phyloP scores from a whole-genome alignment of 2,329 filamentous ascomycete genomes.

The Colletotrichum brevisporum region DNA sequence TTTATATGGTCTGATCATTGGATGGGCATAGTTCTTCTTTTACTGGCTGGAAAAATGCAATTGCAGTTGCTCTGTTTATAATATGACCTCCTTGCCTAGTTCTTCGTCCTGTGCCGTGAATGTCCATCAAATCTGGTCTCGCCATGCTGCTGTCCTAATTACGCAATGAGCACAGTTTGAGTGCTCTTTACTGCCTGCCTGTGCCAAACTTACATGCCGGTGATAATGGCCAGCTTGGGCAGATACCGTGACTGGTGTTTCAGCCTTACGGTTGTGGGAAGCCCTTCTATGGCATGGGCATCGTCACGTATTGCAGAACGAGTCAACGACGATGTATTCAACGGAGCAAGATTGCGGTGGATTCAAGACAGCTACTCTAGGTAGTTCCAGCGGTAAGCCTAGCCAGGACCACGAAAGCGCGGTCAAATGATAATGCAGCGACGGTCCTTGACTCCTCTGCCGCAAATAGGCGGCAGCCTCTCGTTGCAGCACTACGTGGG shows the following conservation, averaged over 20 bases:
- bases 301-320: not conserved
- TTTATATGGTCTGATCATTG: slow-evolving; percentile 41
- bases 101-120: not conserved
- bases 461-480: slow-evolving; percentile 31
- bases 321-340: not conserved
- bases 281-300: too few relatives aligned
- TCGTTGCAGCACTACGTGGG: slow-evolving; percentile 33
- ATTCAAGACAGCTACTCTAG: not conserved
- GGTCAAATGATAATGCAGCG: slow-evolving; percentile 25
- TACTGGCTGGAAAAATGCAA: slow-evolving; percentile 41
- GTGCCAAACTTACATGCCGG: too few relatives aligned
- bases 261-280: too few relatives aligned
- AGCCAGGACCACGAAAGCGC: not conserved
- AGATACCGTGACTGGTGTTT: too few relatives aligned
- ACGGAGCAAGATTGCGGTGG: not conserved
- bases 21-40: slow-evolving; percentile 42
- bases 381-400: not conserved
- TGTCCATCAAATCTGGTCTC: too few relatives aligned
- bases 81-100: not conserved
- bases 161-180: too few relatives aligned
- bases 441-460: slow-evolving; percentile 16
- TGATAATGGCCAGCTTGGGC: too few relatives aligned
- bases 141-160: too few relatives aligned
- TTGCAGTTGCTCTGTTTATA: slow-evolving; percentile 34
- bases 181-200: too few relatives aligned